Conservation (phyloP, 495 filamentous ascomycete genomes). For the Penicillium lagena region DNA sequence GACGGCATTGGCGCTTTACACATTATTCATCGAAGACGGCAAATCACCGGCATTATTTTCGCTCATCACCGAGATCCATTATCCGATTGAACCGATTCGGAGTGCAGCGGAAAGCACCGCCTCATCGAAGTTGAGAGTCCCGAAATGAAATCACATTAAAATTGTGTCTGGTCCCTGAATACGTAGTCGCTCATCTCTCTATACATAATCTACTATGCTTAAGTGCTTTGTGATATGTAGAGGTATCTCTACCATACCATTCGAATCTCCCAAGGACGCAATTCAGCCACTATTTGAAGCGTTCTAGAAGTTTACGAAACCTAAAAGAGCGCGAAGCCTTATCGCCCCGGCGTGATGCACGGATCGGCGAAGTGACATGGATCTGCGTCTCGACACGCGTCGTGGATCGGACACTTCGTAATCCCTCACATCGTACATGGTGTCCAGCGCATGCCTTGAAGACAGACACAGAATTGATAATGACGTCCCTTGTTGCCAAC, state of each 20-base stretch:
- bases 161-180: not conserved
- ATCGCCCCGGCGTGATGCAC: not conserved
- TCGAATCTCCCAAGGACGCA: not conserved
- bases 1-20: not conserved
- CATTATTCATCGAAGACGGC: too few species aligned
- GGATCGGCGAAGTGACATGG: not conserved
- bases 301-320: not conserved
- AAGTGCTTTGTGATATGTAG: not conserved
- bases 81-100: too few species aligned
- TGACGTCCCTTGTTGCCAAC: not conserved
- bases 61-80: too few species aligned
- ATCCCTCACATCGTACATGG: not conserved
- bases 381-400: not conserved
- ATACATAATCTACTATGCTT: not conserved
- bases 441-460: not conserved
- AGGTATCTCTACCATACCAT: not conserved
- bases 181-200: not conserved
- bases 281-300: not conserved
- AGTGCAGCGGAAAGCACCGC: too few species aligned
- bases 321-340: not conserved
- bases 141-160: not conserved
- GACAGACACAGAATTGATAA: not conserved
- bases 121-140: too few species aligned
- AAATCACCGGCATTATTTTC: too few species aligned
- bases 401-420: not conserved